Percentiles rank a stretch among this genome's conserved stretches.
Conservation (phyloP, 2,329 filamentous ascomycete genomes). For the Fusarium redolens region DNA sequence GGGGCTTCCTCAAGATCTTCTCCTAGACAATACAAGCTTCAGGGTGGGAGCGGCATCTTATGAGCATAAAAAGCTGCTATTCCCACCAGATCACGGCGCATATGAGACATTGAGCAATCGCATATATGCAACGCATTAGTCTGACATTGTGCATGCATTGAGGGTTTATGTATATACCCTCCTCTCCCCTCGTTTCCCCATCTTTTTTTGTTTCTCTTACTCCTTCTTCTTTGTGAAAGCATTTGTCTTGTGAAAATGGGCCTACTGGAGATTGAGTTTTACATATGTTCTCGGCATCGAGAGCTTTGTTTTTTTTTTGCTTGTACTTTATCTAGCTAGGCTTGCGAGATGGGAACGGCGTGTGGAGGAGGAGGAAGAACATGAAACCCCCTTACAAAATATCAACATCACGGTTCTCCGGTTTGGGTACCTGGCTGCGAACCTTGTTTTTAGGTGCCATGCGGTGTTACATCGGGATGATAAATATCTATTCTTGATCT, state of each 20-base stretch:
- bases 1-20: slow-evolving; percentile 91
- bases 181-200: slow-evolving; percentile 5
- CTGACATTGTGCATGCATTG: slow-evolving; percentile 30
- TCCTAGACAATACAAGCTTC: slow-evolving; percentile 57
- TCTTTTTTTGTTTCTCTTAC: slow-evolving; percentile 27
- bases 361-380: slow-evolving; percentile 1
- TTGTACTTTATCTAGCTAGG: slow-evolving; percentile 39
- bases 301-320: slow-evolving; percentile 21
- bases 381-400: slow-evolving; percentile 1
- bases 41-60: background rate
- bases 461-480: slow-evolving; percentile 43
- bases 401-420: background rate
- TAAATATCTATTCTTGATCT: slow-evolving; percentile 13
- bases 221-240: slow-evolving; percentile 24
- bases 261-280: slow-evolving; percentile 16
- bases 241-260: slow-evolving; percentile 13
- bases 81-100: slow-evolving; percentile 1
- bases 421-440: slow-evolving; percentile 37
- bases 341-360: slow-evolving; percentile 28
- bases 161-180: slow-evolving; percentile 18
- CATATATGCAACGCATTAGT: slow-evolving; percentile 22
- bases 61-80: background rate
- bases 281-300: background rate
- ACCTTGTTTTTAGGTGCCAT: slow-evolving; percentile 35
- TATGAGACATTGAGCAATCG: slow-evolving; percentile 25